Percentiles rank a stretch among this genome's conserved stretches.
Evolutionary conservation across 179 eudicot species (phyloP).

Genomic region (Drosera spatulata): DNA sequence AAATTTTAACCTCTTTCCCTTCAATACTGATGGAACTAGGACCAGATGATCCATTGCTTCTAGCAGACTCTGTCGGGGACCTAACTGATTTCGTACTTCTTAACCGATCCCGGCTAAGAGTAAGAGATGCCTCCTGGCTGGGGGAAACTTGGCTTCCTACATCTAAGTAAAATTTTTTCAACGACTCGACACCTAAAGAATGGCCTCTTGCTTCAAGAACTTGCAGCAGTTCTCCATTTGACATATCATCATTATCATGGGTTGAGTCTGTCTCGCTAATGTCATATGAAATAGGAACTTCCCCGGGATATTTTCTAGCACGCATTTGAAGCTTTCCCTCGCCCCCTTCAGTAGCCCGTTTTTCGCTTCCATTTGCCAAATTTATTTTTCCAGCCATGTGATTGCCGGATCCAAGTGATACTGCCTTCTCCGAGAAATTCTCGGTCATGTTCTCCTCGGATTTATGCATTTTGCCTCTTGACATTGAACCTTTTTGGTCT

Average conservation of each 20-base stretch:
- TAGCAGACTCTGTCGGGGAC: constrained; percentile 36
- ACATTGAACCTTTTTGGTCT: constrained; percentile 16
- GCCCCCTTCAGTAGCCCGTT: constrained; percentile 13
- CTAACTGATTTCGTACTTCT: constrained; percentile 63
- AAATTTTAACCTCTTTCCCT: constrained; percentile 24
- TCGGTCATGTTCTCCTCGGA: constrained; percentile 10
- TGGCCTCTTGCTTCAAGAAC: constrained; percentile 17
- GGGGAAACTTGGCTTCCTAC: constrained; percentile 19
- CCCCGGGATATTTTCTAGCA: constrained; percentile 5
- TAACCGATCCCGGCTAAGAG: constrained; percentile 19
- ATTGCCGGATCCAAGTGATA: not conserved
- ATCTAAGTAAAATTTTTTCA: constrained; percentile 12
- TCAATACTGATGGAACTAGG: constrained; percentile 11
- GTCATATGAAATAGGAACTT: constrained; percentile 9
- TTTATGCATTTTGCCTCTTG: constrained; percentile 7
- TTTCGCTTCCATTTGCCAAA: constrained; percentile 12
- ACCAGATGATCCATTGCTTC: constrained; percentile 36
- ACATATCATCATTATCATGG: constrained; percentile 15
- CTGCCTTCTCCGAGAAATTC: constrained; percentile 4
- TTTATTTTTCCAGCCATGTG: constrained; percentile 9
- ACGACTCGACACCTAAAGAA: constrained; percentile 16
- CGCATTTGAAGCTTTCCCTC: constrained; percentile 8
- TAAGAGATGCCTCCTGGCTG: constrained; percentile 16
- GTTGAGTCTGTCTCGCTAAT: constrained; percentile 11
- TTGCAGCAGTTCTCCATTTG: constrained; percentile 15